Base-by-base conservation (phyloP, 352 stramenopile species). In the Phytophthora pluvialis region DNA sequence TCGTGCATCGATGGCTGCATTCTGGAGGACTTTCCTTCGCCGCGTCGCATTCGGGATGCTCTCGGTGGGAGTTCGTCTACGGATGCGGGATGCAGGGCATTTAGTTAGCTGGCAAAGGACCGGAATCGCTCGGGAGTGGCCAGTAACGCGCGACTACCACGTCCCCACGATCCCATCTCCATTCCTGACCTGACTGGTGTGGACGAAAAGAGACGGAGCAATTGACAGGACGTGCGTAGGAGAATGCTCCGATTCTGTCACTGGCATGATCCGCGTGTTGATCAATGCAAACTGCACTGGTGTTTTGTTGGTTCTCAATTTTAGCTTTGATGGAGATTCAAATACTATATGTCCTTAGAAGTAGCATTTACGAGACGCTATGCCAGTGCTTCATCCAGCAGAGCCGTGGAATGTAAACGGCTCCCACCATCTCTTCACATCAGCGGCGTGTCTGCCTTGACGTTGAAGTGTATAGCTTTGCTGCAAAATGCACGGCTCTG, bases 11-110 rank as follows among this genome's bases (percentile, higher is more conserved):
- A 15, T 62, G 7, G 36, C 4, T 67, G 25, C 50, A 44, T 61
- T 61, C 35, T 21, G 15, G 43, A 62, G 51, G 16, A 50, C 31
- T 42, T 28, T 54, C 4, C 26, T 56, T 32, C 32, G 60, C 43
- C 44, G 44, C 45, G 60, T 68, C 60, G 58, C 52, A 68, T 63
- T 57, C 33, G 35, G 13, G 47, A 65, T 60, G 48, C 58, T 39
- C 31, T 16, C 13, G 35, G 13, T 13, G n/a, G 26, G 49, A 46
- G 11, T 56, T 57, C 47, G 47, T 54, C 47, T 43, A 55, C 46
- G 46, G 21, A 21, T 21, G 21, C 21, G 21, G 21, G 21, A 40
- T 42, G n/a, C 45, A 42, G 7, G 13, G 4, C 45, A 40, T 53
- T 53, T 45, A 55, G 35, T 21, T 25, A 21, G 26, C n/a, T n/a